Evolutionary conservation across 192 early-diverging fungal species (phyloP).

Genomic region (Jimgerdemannia flammicorona): DNA sequence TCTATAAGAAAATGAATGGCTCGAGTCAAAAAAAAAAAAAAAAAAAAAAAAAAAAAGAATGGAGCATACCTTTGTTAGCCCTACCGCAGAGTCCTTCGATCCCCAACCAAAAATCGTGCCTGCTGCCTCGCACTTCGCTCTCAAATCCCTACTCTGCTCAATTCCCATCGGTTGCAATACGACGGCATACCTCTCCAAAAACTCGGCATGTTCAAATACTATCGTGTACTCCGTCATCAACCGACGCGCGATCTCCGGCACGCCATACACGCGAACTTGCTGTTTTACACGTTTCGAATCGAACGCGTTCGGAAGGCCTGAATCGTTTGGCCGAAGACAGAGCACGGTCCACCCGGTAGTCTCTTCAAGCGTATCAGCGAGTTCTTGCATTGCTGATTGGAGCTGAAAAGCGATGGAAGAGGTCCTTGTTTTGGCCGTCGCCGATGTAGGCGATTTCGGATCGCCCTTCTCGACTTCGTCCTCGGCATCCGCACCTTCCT

Average conservation of each 20-base stretch:
- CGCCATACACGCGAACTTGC: slow-evolving; percentile 69
- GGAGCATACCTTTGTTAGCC: slow-evolving; percentile 40
- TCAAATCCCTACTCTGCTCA: slow-evolving; percentile 22
- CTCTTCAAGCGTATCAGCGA: slow-evolving; percentile 68
- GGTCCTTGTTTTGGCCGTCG: slow-evolving; percentile 27
- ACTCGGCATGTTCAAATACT: slow-evolving; percentile 71
- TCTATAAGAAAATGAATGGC: no score
- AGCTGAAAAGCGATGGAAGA: slow-evolving; percentile 59
- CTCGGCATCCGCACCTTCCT: slow-evolving; percentile 21
- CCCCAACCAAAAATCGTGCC: slow-evolving; percentile 58
- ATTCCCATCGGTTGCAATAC: slow-evolving; percentile 40
- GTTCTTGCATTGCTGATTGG: slow-evolving; percentile 63
- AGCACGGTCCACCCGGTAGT: slow-evolving; percentile 78
- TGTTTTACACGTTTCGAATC: slow-evolving; percentile 65
- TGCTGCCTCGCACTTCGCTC: slow-evolving; percentile 39
- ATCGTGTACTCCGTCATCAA: slow-evolving; percentile 72
- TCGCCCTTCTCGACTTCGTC: slow-evolving; percentile 7
- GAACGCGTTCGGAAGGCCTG: slow-evolving; percentile 51
- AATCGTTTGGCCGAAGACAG: slow-evolving; percentile 74
- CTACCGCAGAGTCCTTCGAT: slow-evolving; percentile 53
- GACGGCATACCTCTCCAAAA: slow-evolving; percentile 67
- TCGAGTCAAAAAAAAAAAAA: background rate
- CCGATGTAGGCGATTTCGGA: slow-evolving; percentile 5
- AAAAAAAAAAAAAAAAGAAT: background rate
- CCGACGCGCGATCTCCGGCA: slow-evolving; percentile 63